Base-by-base conservation (phyloP, 495 filamentous ascomycete genomes). In the Chaetomium fimeti region DNA sequence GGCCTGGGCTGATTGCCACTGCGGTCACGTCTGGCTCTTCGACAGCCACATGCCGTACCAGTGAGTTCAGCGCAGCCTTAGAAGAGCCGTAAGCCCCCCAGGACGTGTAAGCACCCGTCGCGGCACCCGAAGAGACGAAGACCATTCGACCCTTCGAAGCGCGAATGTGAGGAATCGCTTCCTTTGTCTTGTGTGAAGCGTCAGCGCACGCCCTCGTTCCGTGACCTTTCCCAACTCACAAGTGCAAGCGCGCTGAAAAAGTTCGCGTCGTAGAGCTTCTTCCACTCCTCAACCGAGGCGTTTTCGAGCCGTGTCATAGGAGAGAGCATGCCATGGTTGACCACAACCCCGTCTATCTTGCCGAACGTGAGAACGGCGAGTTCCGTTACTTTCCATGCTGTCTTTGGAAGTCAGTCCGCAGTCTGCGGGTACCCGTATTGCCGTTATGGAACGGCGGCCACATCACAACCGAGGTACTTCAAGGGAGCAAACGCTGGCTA, bases 41-140 rank as follows among this genome's bases (percentile, higher is more conserved):
- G 11, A 80, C 81, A 1, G 85, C 88, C 25, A 98, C 66, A 20
- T 89, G 91, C 57, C 82, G 69, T 18, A 85, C 84, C 0, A 98
- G 80, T 71, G 93, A 88, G 77, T 96, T 96, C 72, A 97, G 74
- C 0, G 91, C 92, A 3, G 94, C 93, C 75, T 98, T 98, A 16
- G 88, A 87, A 4, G 90, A 84, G 5, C 91, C 91, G 70, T 98
- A 98, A 0, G 79, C 79, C 40, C 81, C 82, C 93, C 94, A 97
- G 1, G 85, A 85, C 1, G 80, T 75, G 72, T 93, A 96, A 4
- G 82, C 85, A 11, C 77, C 77, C 5, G 80, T 76, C 2, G 91
- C 83, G 1, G 93, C 91, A 0, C 91, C 91, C 2, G 89, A 91
- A 11, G 89, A 91, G 22, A 87, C 85, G 71, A 92, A 88, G 49